These are phyloP conservation scores for Coccomyxa sp. DNA, from an alignment of 139 green algal genomes.

Conservation along the genomic window DNA sequence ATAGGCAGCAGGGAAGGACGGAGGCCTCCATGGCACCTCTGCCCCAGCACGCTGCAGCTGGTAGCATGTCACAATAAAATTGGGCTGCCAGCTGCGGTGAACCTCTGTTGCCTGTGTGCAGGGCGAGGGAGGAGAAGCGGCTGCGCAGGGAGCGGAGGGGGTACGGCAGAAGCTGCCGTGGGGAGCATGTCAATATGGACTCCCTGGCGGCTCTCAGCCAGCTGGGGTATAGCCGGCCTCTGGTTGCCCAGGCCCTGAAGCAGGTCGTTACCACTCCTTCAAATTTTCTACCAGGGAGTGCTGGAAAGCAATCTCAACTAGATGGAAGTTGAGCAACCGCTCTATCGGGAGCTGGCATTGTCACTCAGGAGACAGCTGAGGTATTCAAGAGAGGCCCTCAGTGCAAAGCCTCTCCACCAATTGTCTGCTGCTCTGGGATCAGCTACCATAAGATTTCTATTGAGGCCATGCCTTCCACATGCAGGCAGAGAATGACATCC, in stretches of 20 bases:
- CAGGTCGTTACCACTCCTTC: not conserved
- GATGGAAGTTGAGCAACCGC: not conserved
- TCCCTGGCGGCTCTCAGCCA: slow-evolving; percentile 26
- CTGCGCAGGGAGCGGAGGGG: not conserved
- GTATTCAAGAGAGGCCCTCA: not conserved
- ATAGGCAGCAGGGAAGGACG: not conserved
- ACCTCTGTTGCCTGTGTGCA: not conserved
- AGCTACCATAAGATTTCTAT: not conserved
- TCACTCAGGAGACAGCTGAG: not conserved
- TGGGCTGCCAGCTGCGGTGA: not conserved
- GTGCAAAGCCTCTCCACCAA: not conserved
- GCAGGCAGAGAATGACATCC: slow-evolving; percentile 1
- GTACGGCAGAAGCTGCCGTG: slow-evolving; percentile 27
- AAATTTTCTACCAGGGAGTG: not conserved
- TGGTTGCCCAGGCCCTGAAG: slow-evolving; percentile 39
- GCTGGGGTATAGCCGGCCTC: slow-evolving; percentile 19
- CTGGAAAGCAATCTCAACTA: not conserved
- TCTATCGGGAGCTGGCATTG: not conserved
- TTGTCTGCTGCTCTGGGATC: not conserved
- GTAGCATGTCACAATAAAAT: not conserved
- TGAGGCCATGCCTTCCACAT: not conserved
- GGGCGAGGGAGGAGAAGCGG: not conserved
- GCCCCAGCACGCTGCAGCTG: not conserved
- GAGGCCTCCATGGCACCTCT: not conserved
- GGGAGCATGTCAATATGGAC: slow-evolving; percentile 37